Evolutionary conservation across 176 grass and related monocot genomes (phyloP), one percentile per base, ranked within the genome.

Genomic region (Hordeum marinum): DNA sequence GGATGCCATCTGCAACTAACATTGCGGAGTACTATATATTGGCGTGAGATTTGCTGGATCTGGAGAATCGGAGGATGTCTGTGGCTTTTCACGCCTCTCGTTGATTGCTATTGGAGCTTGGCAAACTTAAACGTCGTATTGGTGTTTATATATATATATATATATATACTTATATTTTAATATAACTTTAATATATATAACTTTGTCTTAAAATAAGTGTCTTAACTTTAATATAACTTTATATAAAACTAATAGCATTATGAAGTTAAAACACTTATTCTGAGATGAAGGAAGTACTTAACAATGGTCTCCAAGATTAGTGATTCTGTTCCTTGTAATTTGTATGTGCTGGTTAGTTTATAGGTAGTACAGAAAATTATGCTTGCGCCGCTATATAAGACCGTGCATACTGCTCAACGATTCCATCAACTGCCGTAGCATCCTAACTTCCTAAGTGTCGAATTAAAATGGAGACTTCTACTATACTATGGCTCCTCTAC

Each of bases 381-480:
- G 71, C 72, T 52, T 36, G 52, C 29, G 21, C 73, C 64, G 62
- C 40, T 88, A 83, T 78, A 88, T 78, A 83, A 45, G 52, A 41
- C 40, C 64, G 26, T 50, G 37, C 9, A 27, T 70, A 62, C 14
- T 27, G 39, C 80, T 77, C 52, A 35, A 61, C 25, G 23, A 74
- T 34, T 27, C 21, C 41, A 82, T 55, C 54, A 80, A 39, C 41
- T 63, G 41, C 55, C 29, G 52, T 45, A 52, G 6, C 5, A 23
- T 77, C 45, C 31, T 52, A 63, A 62, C 21, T 5, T 18, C 52
- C 27, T 12, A 41, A 68, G 37, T 11, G 5, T 31, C 15, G 14
- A 85, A 73, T 55, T 55, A 55, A 20, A 61, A 89, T 89, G 88
- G 88, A 89, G 48, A 31, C 29, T 76, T 75, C 82, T 58, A 81